Evolutionary conservation across 805 yeast species (phyloP).

Genomic region (Lipomyces oligophaga): DNA sequence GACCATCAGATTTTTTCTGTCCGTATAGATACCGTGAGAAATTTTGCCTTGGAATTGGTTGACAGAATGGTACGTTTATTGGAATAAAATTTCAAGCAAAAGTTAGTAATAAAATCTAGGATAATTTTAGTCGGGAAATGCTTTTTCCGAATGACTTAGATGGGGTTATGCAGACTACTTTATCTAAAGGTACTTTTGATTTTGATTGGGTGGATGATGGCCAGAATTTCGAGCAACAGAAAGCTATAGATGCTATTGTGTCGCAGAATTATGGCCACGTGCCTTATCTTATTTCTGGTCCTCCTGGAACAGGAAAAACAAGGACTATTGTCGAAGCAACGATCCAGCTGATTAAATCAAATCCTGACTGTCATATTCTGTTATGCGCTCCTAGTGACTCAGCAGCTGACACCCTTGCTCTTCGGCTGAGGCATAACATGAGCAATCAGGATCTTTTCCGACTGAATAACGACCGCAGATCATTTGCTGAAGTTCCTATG

Average conservation of each 20-base stretch:
- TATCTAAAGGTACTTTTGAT: slow-evolving; percentile 14
- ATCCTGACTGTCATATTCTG: slow-evolving; percentile 8
- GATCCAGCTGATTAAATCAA: slow-evolving; percentile 13
- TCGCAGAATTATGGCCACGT: slow-evolving; percentile 18
- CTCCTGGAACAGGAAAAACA: slow-evolving; percentile 28
- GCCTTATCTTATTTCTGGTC: slow-evolving; percentile 26
- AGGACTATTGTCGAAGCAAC: slow-evolving; percentile 27
- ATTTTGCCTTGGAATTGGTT: neutral
- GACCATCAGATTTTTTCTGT: slow-evolving; percentile 3
- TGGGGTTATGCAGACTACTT: slow-evolving; percentile 8
- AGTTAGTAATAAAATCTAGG: neutral
- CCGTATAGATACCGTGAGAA: slow-evolving; percentile 4
- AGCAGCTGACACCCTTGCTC: slow-evolving; percentile 27
- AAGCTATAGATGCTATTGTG: slow-evolving; percentile 20
- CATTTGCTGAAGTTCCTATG: slow-evolving; percentile 21
- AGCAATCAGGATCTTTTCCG: slow-evolving; percentile 19
- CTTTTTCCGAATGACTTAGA: slow-evolving; percentile 20
- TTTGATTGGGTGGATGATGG: slow-evolving; percentile 19
- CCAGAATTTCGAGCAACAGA: slow-evolving; percentile 23
- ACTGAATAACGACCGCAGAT: slow-evolving; percentile 10
- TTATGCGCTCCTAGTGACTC: slow-evolving; percentile 28
- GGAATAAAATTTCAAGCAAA: neutral
- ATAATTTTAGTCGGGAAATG: slow-evolving; percentile 20
- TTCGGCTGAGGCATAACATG: slow-evolving; percentile 14
- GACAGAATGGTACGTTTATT: neutral